Evolutionary conservation across 345 rosid species (phyloP).

Genomic region (Streptanthus diversifolius): DNA sequence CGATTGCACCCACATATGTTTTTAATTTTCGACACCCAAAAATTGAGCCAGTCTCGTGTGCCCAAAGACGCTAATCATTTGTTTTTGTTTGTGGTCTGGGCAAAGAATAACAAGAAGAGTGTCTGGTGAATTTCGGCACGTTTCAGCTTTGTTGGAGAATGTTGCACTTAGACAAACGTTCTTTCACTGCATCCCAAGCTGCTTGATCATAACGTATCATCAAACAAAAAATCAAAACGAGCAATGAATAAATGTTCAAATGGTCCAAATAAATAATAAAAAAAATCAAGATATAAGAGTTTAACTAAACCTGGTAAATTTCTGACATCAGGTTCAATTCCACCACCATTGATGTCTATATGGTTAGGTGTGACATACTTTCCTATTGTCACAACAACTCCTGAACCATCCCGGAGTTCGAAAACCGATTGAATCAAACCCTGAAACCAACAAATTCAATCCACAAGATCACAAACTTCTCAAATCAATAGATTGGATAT

Average conservation of each 20-base stretch:
- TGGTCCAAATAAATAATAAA: not conserved
- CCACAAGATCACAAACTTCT: conserved; percentile 10
- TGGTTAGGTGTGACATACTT: conserved; percentile 89
- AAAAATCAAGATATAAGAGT: not conserved
- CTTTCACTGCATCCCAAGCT: conserved; percentile 74
- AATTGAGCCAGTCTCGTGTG: not conserved
- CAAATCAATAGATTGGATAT: not conserved
- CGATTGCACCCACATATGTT: not conserved
- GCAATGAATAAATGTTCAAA: not conserved
- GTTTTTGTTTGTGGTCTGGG: not conserved
- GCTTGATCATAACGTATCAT: conserved; percentile 16
- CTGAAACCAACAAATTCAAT: conserved; percentile 34
- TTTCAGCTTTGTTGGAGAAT: conserved; percentile 48
- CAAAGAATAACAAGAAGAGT: not conserved
- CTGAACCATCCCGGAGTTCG: conserved; percentile 91
- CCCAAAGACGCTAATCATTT: not conserved
- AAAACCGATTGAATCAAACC: conserved; percentile 89
- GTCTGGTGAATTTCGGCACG: not conserved
- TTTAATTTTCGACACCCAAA: not conserved
- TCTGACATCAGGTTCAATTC: conserved; percentile 75
- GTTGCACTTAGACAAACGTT: conserved; percentile 57
- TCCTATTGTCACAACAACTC: conserved; percentile 79
- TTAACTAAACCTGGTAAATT: conserved; percentile 55
- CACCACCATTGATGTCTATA: conserved; percentile 88
- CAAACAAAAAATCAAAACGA: not conserved